Conservation (phyloP, 2,329 filamentous ascomycete genomes). For the Epichloe baconii region DNA sequence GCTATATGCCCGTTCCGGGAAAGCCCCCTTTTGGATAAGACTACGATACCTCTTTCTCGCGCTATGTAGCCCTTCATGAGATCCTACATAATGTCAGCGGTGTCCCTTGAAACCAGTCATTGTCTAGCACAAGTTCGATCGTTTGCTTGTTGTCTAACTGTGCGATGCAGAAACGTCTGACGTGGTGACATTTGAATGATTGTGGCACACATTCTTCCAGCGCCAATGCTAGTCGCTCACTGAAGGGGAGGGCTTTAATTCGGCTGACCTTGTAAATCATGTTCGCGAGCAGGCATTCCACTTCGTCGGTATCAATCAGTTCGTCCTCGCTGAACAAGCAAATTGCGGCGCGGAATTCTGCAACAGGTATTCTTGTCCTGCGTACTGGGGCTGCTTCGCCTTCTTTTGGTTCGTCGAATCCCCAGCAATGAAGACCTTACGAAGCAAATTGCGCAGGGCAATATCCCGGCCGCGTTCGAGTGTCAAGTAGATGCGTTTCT, state of each 20-base stretch:
- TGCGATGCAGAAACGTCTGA: background rate
- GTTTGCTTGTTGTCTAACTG: background rate
- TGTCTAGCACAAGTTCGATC: background rate
- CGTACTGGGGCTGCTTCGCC: conserved; percentile 47
- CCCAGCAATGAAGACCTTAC: conserved; percentile 84
- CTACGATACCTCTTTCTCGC: conserved; percentile 76
- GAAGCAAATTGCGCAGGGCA: conserved; percentile 76
- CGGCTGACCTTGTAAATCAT: conserved; percentile 85
- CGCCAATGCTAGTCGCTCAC: background rate
- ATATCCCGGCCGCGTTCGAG: conserved; percentile 87
- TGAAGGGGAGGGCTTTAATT: conserved; percentile 10
- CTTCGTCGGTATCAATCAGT: conserved; percentile 73
- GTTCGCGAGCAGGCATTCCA: conserved; percentile 88
- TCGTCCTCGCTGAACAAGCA: conserved; percentile 55
- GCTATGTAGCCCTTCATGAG: conserved; percentile 98
- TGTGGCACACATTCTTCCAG: background rate
- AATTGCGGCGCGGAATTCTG: conserved; percentile 76
- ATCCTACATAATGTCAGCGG: conserved; percentile 40
- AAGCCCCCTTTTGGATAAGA: conserved; percentile 88
- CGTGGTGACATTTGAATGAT: background rate
- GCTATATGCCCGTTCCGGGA: conserved; percentile 67
- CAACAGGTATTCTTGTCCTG: conserved; percentile 66
- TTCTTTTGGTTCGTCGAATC: conserved; percentile 67
- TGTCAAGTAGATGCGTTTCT: conserved; percentile 84
- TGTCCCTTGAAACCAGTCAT: conserved; percentile 5